Evolutionary conservation across 257 asterid species (phyloP).

Genomic region (Solanum gandarillasii): DNA sequence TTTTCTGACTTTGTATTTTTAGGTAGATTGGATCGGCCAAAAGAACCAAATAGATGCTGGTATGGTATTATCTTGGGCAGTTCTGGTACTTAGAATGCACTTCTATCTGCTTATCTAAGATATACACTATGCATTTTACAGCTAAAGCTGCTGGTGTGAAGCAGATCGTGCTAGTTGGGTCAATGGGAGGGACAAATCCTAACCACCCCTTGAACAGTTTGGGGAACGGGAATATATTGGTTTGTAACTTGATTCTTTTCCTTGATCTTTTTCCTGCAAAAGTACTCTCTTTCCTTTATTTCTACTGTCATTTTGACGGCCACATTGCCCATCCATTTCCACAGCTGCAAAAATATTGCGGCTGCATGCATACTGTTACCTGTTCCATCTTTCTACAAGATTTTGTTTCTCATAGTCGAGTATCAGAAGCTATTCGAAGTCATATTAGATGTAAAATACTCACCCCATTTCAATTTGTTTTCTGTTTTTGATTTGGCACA

Average conservation of each 20-base stretch:
- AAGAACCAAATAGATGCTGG: slow-evolving; percentile 94
- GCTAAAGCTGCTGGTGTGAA: slow-evolving; percentile 97
- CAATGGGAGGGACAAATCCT: slow-evolving; percentile 88
- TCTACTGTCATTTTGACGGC: neutral
- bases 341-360: neutral
- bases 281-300: neutral
- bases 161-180: slow-evolving; percentile 87
- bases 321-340: neutral
- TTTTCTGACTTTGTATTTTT: neutral
- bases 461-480: neutral
- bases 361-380: neutral
- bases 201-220: slow-evolving; percentile 73
- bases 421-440: neutral
- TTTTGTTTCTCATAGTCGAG: neutral
- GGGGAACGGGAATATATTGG: slow-evolving; percentile 94
- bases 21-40: slow-evolving; percentile 98
- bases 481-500: neutral
- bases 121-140: slow-evolving; percentile 16
- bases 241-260: slow-evolving; percentile 10
- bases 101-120: neutral
- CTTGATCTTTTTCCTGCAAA: neutral
- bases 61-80: slow-evolving; percentile 6
- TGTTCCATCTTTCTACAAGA: neutral
- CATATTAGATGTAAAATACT: neutral
- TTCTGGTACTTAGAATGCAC: neutral